Base-by-base conservation (phyloP, 208 protist species). In the Leptomonas seymouri region DNA sequence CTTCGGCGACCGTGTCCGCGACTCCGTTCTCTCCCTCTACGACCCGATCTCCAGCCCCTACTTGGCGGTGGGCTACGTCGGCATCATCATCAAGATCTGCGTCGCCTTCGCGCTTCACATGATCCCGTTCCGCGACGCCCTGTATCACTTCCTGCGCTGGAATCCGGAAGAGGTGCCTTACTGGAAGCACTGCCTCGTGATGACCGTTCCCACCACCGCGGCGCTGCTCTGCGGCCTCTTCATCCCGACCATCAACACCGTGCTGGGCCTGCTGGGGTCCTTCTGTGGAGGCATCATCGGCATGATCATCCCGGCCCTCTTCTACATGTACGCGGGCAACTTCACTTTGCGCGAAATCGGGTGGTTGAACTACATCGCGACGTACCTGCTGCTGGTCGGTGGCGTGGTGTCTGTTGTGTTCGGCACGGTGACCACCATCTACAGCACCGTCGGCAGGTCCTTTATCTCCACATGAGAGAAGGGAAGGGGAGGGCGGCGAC, bases 11-110 rank as follows among this genome's bases (percentile, higher is more conserved):
- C 14, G 41, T n/a, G 67, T 86, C 34, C 45, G 51, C 16, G 80
- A 84, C 46, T 82, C 78, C 20, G 59, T 85, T 0, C 75, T 87
- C 8, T 65, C 63, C 31, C 66, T 85, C 28, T 91, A 81, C 71
- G 69, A 91, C 72, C 85, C 85, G 20, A 53, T 88, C 21, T 30
- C 49, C 20, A 72, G 84, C 44, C 76, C 80, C 25, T 78, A 82
- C 59, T 82, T 89, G 48, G 67, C 80, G 66, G 72, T 93, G 3
- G 79, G 48, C 14, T 93, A 93, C 77, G 50, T 88, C 39, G 87
- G 78, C 58, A 73, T 90, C 48, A 56, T 88, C 57, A n/a, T 88
- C 31, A 89, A 90, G 58, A 69, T 90, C 57, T 87, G 84, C 67
- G 72, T 81, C 16, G 81, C 74, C 21, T 87, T 87, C 45, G 72